A percentile compares a stretch with the other conserved stretches of the same genome.
These are phyloP conservation scores for Talaromyces pinophilus DNA, from an alignment of 2,329 filamentous ascomycete species.

Conservation along the genomic window DNA sequence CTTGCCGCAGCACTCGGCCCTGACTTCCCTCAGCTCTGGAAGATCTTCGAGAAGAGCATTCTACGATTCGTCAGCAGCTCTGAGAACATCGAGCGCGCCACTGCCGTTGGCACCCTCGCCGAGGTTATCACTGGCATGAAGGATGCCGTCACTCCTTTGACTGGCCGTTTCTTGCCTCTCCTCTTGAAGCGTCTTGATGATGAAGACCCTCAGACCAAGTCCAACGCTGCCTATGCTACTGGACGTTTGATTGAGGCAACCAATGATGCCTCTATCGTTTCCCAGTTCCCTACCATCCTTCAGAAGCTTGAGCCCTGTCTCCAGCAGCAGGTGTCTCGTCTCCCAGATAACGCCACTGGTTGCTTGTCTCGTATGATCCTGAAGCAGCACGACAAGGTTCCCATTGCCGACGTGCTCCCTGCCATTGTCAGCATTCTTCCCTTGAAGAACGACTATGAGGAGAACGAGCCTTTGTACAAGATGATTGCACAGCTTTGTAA, in stretches of 20 bases:
- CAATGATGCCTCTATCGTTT: slow-evolving; percentile 68
- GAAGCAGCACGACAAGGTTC: slow-evolving; percentile 79
- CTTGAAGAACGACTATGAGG: slow-evolving; percentile 89
- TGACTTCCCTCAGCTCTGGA: slow-evolving; percentile 85
- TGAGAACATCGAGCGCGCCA: slow-evolving; percentile 83
- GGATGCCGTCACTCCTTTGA: slow-evolving; percentile 77
- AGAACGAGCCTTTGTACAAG: slow-evolving; percentile 90
- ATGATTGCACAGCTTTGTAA: slow-evolving; percentile 80
- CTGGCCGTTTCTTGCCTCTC: slow-evolving; percentile 71
- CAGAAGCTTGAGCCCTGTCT: slow-evolving; percentile 84
- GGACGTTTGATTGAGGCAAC: slow-evolving; percentile 84
- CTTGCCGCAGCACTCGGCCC: slow-evolving; percentile 78
- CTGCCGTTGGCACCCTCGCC: slow-evolving; percentile 86
- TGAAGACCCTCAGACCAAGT: slow-evolving; percentile 88
- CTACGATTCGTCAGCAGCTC: slow-evolving; percentile 84
- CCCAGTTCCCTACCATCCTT: slow-evolving; percentile 75
- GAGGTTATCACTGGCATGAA: slow-evolving; percentile 88
- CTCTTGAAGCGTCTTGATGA: slow-evolving; percentile 85
- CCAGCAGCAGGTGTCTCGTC: slow-evolving; percentile 72
- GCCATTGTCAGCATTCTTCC: slow-evolving; percentile 77
- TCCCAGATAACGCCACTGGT: slow-evolving; percentile 90
- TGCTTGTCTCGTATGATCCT: slow-evolving; percentile 91
- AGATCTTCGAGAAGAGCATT: slow-evolving; percentile 90
- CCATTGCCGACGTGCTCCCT: slow-evolving; percentile 78
- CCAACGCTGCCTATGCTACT: slow-evolving; percentile 89